Percentiles rank a stretch among this genome's conserved stretches.
Conservation (phyloP, 352 stramenopile species). For the Aphanomyces cochlioides region DNA sequence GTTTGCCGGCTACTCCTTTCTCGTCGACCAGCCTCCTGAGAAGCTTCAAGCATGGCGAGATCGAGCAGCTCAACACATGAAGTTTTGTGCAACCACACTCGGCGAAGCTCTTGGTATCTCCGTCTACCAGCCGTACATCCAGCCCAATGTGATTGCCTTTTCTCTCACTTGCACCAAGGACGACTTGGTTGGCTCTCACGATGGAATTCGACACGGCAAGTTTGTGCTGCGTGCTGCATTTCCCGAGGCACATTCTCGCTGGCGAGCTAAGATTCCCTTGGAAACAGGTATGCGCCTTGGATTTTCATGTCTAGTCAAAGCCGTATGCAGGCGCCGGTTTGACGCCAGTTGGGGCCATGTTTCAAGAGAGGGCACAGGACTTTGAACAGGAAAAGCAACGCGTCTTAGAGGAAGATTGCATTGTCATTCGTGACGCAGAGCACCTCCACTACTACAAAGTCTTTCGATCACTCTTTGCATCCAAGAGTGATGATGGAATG, state of each 20-base stretch:
- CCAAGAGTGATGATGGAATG: constrained; percentile 28
- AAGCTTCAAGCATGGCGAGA: constrained; percentile 61
- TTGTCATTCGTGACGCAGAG: constrained; percentile 63
- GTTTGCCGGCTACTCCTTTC: constrained; percentile 86
- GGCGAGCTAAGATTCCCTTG: constrained; percentile 84
- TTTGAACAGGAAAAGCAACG: constrained; percentile 41
- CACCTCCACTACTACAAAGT: constrained; percentile 63
- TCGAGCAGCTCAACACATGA: constrained; percentile 52
- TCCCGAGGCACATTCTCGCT: constrained; percentile 73
- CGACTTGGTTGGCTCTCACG: constrained; percentile 49
- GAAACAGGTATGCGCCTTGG: constrained; percentile 36
- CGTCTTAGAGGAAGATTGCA: constrained; percentile 40
- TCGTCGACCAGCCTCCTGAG: constrained; percentile 53
- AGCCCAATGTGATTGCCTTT: constrained; percentile 70
- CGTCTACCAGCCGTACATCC: constrained; percentile 70
- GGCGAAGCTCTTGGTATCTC: constrained; percentile 57
- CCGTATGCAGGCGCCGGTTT: constrained; percentile 53
- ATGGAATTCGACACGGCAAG: constrained; percentile 56
- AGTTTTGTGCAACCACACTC: constrained; percentile 72
- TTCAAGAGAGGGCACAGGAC: constrained; percentile 45
- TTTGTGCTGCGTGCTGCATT: constrained; percentile 82
- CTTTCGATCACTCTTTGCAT: constrained; percentile 48
- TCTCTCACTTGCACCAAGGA: constrained; percentile 50
- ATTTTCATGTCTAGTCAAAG: not conserved
- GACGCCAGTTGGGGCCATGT: constrained; percentile 52